Conservation (phyloP, 2,329 filamentous ascomycete species). For the Atkinsonella hypoxylon region DNA sequence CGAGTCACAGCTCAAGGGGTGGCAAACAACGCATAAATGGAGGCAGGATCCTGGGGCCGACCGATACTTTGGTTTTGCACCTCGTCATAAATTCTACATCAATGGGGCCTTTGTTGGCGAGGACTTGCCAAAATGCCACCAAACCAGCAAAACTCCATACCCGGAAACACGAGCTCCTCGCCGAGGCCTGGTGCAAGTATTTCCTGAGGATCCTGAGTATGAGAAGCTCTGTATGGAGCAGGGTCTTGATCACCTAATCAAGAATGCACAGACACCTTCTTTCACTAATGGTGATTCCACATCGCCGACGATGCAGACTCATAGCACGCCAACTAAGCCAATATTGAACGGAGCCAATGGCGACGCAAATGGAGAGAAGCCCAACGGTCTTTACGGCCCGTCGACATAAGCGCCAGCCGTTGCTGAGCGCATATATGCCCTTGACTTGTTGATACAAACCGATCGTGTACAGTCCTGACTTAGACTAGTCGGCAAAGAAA, state of each 20-base stretch:
- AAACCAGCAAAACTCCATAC: conserved; percentile 41
- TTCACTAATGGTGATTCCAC: conserved; percentile 35
- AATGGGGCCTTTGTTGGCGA: conserved; percentile 43
- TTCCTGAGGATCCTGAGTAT: conserved; percentile 46
- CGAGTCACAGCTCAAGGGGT: conserved; percentile 31
- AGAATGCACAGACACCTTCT: conserved; percentile 30
- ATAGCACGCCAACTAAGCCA: conserved; percentile 12
- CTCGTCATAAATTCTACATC: conserved; percentile 45
- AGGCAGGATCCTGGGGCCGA: conserved; percentile 43
- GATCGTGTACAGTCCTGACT: neutral
- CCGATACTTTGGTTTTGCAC: conserved; percentile 41
- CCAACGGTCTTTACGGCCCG: conserved; percentile 20
- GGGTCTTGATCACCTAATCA: conserved; percentile 41
- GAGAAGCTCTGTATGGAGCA: conserved; percentile 42
- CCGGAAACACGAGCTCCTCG: conserved; percentile 43
- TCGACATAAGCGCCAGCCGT: neutral
- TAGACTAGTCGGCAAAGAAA: neutral
- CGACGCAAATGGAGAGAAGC: conserved; percentile 14
- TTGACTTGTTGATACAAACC: neutral
- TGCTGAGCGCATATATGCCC: neutral
- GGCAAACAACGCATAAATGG: conserved; percentile 39
- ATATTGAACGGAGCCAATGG: conserved; percentile 21
- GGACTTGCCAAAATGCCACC: conserved; percentile 32
- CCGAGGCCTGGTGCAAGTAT: conserved; percentile 39
- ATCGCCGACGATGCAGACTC: conserved; percentile 31